Conservation (phyloP, 192 early-diverging fungal genomes). For the Entophlyctis luteolus region DNA sequence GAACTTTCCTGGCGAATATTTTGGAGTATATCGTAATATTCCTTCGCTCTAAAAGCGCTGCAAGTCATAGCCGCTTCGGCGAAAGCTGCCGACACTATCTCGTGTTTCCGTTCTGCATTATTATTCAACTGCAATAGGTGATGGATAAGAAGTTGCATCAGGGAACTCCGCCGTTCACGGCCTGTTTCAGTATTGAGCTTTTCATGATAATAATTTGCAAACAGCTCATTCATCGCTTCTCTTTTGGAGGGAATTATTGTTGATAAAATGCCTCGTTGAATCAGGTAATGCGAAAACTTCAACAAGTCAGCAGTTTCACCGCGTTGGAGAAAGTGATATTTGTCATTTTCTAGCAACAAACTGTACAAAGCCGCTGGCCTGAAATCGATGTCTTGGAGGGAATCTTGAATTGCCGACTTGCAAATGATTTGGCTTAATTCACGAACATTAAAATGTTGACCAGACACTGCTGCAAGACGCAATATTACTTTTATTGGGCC, state of each 20-base stretch:
- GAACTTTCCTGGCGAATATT: not conserved
- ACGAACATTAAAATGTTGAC: constrained; percentile 19
- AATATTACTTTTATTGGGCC: constrained; percentile 8
- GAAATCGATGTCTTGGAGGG: not conserved
- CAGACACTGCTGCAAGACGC: constrained; percentile 11
- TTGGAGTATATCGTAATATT: constrained; percentile 18
- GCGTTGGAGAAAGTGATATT: constrained; percentile 7
- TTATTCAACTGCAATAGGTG: constrained; percentile 17
- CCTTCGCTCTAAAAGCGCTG: constrained; percentile 4
- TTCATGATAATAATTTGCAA: constrained; percentile 16
- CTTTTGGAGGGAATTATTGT: constrained; percentile 19
- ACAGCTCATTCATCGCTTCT: constrained; percentile 17
- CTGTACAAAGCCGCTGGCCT: not conserved
- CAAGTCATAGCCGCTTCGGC: constrained; percentile 1
- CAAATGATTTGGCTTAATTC: constrained; percentile 11
- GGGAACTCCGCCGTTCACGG: not conserved
- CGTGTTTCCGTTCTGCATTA: constrained; percentile 10
- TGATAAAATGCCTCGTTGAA: constrained; percentile 29
- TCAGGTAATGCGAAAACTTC: constrained; percentile 24
- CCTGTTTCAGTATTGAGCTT: not conserved
- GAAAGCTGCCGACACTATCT: constrained; percentile 10
- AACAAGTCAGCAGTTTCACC: not conserved
- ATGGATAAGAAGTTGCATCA: constrained; percentile 4
- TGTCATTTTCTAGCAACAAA: not conserved
- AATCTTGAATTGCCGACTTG: not conserved